Evolutionary conservation across 805 yeast genomes (phyloP), one percentile per base, ranked within the genome.

Genomic region (Metschnikowia dekortorum): DNA sequence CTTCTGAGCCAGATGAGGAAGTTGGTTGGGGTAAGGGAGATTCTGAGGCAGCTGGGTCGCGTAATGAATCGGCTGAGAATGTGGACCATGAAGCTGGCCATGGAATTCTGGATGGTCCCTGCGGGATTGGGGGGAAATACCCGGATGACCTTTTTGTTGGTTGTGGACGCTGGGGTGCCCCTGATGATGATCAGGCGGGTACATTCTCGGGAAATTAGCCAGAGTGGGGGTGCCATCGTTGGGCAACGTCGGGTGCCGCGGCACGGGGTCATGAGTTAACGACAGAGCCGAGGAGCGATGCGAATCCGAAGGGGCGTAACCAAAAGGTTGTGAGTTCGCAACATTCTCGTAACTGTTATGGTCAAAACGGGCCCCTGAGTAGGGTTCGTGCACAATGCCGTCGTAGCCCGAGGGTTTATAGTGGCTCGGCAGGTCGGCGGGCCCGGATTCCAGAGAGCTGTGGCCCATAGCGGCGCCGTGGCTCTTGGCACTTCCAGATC

Each of bases 251-350:
- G 16, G 18, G 31, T 39, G 28, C 5, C 32, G 41, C 9, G 13
- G 38, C 18, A 30, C 32, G 8, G 47, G 40, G 26, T 36, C 47
- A 16, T 34, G 47, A 22, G 34, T 44, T 41, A 44, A 44, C 41
- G 47, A 44, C 40, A 44, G 47, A 38, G 47, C 41, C 16, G 35
- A 42, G n/a, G 45, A 42, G 30, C 31, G 30, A n/a, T 33, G 39
- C 8, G 32, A 22, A 1, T 29, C 43, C 8, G 32, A 13, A 8
- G 26, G 30, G 14, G 37, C 22, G 48, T 45, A 22, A 28, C 48
- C 43, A 16, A 31, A 45, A 1, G 26, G 10, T 1, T 7, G 33
- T 7, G 42, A 31, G 13, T 30, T 29, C 13, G 18, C 36, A 11
- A 39, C 14, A 18, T 31, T 30, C 7, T 30, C 28, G 33, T 13